Evolutionary conservation across 2,329 filamentous ascomycete genomes (phyloP), one percentile per base, ranked within the genome.

Genomic region (Monosporascus sp.): DNA sequence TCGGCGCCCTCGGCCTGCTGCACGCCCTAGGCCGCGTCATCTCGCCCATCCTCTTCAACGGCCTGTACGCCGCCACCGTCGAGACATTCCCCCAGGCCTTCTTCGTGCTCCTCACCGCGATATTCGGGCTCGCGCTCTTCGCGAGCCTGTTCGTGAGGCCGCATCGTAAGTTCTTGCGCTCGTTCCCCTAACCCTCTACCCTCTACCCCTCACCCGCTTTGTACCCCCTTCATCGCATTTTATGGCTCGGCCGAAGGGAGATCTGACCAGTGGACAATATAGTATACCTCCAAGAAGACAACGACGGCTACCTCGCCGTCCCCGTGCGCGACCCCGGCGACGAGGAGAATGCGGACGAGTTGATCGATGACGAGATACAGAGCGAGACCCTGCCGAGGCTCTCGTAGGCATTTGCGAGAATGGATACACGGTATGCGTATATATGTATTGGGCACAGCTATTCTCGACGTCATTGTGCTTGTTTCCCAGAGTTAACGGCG

Each of bases 1-100:
- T 99, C 0, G 94, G 94, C 22, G 92, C 91, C 1, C 87, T 87
- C 17, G 94, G 93, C 0, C 76, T 97, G 56, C 72, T 97, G 54
- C 93, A 97, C 71, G 88, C 91, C 1, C 72, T 96, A 37, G 83
- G 89, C 3, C 79, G 91, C 56, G 84, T 97, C 2, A 68, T 96
- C 14, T 86, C 88, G 1, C 94, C 94, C 0, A 80, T 90, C 0
- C 66, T 93, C 1, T 96, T 97, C 71, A 96, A 94, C 64, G 82
- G 89, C 5, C 83, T 97, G 9, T 99, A 96, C 68, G 88, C 87
- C 16, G 76, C 80, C 2, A 97, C 94, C 0, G 90, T 97, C 1
- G 84, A 80, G 20, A 84, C 73, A 1, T 93, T 88, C 60, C 85
- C 90, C 0, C 90, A 94, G 69, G 85, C 90, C 1, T 86, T 96